phyloP scores from a whole-genome alignment of 371 early-diverging fungal species.

The Saksenaea oblongispora region DNA sequence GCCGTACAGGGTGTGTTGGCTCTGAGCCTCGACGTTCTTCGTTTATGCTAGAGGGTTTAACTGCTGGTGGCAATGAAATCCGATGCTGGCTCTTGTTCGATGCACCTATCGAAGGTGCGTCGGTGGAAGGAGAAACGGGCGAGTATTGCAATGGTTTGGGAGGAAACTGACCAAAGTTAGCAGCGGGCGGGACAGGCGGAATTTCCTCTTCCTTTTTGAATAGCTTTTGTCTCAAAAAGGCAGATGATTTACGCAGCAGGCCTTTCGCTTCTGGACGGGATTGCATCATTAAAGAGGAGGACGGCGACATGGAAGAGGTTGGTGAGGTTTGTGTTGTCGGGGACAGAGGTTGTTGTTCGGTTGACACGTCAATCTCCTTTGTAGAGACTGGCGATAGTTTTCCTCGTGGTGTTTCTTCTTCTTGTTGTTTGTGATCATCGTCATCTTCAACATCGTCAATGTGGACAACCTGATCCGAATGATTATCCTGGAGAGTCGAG shows the following conservation, averaged over 20 bases:
- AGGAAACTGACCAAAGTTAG: slow-evolving; percentile 4
- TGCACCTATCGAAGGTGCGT: not conserved
- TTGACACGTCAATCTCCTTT: not conserved
- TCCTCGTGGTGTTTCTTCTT: not conserved
- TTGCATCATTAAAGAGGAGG: not conserved
- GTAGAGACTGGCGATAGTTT: not conserved
- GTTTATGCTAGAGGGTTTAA: not conserved
- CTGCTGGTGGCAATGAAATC: not conserved
- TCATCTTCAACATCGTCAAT: not conserved
- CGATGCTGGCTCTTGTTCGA: not conserved
- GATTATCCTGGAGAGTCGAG: not conserved
- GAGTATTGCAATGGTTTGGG: slow-evolving; percentile 12
- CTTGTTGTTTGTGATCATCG: not conserved
- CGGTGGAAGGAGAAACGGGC: slow-evolving; percentile 1
- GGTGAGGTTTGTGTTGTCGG: not conserved
- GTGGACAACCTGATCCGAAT: not conserved
- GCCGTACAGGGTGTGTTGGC: not conserved
- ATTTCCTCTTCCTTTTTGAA: not conserved
- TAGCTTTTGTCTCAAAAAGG: slow-evolving; percentile 6
- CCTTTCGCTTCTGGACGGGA: not conserved
- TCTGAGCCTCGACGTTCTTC: not conserved
- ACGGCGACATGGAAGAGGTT: not conserved
- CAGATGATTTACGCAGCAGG: slow-evolving; percentile 9
- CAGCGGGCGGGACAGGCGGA: slow-evolving; percentile 1
- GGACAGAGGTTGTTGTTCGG: not conserved